These are phyloP conservation scores for Cercospora berteroae DNA, from an alignment of 2,329 filamentous ascomycete species.

Conservation along the genomic window DNA sequence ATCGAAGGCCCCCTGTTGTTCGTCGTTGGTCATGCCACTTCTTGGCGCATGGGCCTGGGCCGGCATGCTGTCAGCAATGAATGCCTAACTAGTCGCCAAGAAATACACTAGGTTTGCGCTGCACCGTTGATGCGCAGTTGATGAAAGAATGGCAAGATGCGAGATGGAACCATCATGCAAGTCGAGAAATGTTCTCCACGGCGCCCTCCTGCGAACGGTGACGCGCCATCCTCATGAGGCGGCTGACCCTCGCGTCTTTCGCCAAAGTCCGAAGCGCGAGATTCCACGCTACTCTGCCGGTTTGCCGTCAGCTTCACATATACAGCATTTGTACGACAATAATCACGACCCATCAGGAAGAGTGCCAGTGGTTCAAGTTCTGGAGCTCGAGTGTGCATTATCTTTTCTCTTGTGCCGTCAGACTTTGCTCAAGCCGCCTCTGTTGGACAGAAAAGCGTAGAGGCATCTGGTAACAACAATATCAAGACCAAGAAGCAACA, in stretches of 20 bases:
- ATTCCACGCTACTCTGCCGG: not conserved
- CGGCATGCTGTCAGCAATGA: not conserved
- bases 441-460: not conserved
- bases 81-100: not conserved
- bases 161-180: not conserved
- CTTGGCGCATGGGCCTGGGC: not conserved
- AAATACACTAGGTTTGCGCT: not conserved
- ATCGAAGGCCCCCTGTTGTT: not conserved
- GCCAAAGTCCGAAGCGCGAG: constrained; percentile 5
- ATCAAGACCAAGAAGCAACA: not conserved
- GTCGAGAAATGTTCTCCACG: not conserved
- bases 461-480: not conserved
- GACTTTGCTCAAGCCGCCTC: not conserved
- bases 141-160: not conserved
- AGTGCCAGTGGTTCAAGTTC: not conserved
- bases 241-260: not conserved
- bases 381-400: not conserved
- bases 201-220: not conserved
- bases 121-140: not conserved
- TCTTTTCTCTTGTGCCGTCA: not conserved
- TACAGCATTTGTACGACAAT: not conserved
- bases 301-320: not conserved
- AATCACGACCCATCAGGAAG: not conserved
- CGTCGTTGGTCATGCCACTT: not conserved
- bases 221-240: not conserved